Evolutionary conservation across 2,329 filamentous ascomycete species (phyloP).

Genomic region (Mycocentrospora acerina): DNA sequence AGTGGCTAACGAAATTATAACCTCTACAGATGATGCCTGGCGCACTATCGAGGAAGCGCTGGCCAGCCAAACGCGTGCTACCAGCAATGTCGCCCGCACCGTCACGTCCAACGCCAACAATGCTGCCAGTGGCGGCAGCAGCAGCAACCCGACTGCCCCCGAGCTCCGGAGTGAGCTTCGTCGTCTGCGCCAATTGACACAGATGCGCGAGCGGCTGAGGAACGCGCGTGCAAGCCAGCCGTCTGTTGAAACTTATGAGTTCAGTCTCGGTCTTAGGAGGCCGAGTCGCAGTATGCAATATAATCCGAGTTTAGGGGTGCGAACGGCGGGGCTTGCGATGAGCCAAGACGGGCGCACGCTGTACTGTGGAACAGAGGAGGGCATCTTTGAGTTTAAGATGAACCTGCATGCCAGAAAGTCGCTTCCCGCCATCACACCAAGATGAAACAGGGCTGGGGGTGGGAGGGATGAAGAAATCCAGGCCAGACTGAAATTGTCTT

Average conservation of each 20-base stretch:
- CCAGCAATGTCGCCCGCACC: conserved; percentile 12
- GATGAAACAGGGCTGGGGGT: conserved; percentile 19
- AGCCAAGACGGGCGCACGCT: conserved; percentile 50
- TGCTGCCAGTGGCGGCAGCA: conserved; percentile 6
- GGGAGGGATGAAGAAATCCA: no score
- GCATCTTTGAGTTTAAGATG: conserved; percentile 73
- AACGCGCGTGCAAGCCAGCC: conserved; percentile 32
- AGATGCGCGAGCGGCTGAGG: conserved; percentile 41
- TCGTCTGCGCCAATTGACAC: conserved; percentile 38
- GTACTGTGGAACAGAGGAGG: conserved; percentile 61
- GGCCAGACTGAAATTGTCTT: conserved; percentile 1
- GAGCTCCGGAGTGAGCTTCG: conserved; percentile 38
- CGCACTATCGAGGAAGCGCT: conserved; percentile 52
- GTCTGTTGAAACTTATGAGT: conserved; percentile 25
- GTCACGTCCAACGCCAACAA: conserved; percentile 8
- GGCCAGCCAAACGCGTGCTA: conserved; percentile 34
- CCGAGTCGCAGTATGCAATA: conserved; percentile 22
- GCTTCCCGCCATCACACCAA: conserved; percentile 43
- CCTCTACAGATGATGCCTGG: conserved; percentile 47
- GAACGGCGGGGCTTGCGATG: conserved; percentile 52
- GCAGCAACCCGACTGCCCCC: conserved; percentile 25
- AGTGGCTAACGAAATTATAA: conserved; percentile 31
- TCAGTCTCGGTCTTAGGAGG: conserved; percentile 26
- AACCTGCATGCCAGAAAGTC: conserved; percentile 63
- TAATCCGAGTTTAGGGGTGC: conserved; percentile 41